Conservation (phyloP, 1,284 basidiomycete genomes). For the Flammula alnicola region DNA sequence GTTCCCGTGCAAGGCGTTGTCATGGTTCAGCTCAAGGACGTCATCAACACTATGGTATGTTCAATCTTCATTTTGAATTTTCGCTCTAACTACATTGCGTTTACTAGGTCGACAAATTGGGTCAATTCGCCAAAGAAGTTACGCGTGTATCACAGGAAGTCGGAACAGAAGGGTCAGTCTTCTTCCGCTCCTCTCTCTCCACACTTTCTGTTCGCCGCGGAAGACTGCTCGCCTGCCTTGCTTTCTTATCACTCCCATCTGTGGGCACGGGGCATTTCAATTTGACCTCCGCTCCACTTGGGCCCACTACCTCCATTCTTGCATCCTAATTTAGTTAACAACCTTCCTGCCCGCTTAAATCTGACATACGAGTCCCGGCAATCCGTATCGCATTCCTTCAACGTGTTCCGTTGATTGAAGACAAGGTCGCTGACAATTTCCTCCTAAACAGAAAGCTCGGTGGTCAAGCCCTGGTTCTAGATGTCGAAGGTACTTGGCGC, state of each 20-base stretch:
- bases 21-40: slow-evolving; percentile 97
- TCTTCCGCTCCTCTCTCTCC: slow-evolving; percentile 10
- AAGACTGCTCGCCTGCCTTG: not conserved
- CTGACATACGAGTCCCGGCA: no score
- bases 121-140: slow-evolving; percentile 83
- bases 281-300: no score
- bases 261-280: no score
- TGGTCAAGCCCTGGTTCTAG: slow-evolving; percentile 90
- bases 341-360: no score
- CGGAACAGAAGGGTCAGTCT: slow-evolving; percentile 80
- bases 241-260: not conserved
- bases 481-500: slow-evolving; percentile 94
- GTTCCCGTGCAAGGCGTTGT: slow-evolving; percentile 95
- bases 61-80: not conserved
- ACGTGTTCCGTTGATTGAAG: no score
- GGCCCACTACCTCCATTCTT: no score
- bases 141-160: slow-evolving; percentile 91
- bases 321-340: no score
- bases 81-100: not conserved
- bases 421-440: slow-evolving; percentile 1
- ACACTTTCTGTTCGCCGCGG: not conserved
- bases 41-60: slow-evolving; percentile 94
- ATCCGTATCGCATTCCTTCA: no score
- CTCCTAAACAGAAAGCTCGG: slow-evolving; percentile 71
- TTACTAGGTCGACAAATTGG: slow-evolving; percentile 71